Conservation (phyloP, 805 yeast species). For the Saturnispora quitensis region DNA sequence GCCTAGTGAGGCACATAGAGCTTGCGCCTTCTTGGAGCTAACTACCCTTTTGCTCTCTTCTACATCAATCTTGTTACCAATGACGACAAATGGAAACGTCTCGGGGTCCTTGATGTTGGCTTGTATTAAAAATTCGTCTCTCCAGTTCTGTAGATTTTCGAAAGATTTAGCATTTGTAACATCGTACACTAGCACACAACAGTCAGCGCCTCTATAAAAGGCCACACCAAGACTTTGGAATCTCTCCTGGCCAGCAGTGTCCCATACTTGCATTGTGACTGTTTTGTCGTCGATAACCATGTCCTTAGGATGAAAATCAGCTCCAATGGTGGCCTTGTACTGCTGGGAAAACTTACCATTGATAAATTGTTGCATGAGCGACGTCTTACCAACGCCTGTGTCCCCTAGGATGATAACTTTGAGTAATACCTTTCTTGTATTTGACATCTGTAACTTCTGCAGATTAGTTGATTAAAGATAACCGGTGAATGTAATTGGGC, state of each 20-base stretch:
- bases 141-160: constrained; percentile 82
- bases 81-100: constrained; percentile 88
- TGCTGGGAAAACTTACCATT: constrained; percentile 91
- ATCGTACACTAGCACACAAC: constrained; percentile 93
- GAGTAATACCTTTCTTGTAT: constrained; percentile 57
- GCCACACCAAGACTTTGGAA: constrained; percentile 96
- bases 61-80: constrained; percentile 92
- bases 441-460: constrained; percentile 31
- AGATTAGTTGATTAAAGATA: not conserved
- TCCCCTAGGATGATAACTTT: constrained; percentile 93
- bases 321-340: constrained; percentile 96
- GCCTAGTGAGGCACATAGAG: constrained; percentile 35
- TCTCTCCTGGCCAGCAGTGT: constrained; percentile 97
- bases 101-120: constrained; percentile 91
- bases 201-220: constrained; percentile 95
- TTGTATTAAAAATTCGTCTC: constrained; percentile 90
- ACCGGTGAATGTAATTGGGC: not conserved
- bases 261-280: constrained; percentile 89
- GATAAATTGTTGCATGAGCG: constrained; percentile 94
- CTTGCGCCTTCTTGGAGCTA: constrained; percentile 42
- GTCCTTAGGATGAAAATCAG: constrained; percentile 92
- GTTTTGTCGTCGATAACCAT: constrained; percentile 74
- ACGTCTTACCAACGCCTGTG: constrained; percentile 96
- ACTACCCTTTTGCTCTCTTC: constrained; percentile 83
- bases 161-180: constrained; percentile 92